Conservation (phyloP, 2,329 filamentous ascomycete genomes). For the Nigrospora sphaerica region DNA sequence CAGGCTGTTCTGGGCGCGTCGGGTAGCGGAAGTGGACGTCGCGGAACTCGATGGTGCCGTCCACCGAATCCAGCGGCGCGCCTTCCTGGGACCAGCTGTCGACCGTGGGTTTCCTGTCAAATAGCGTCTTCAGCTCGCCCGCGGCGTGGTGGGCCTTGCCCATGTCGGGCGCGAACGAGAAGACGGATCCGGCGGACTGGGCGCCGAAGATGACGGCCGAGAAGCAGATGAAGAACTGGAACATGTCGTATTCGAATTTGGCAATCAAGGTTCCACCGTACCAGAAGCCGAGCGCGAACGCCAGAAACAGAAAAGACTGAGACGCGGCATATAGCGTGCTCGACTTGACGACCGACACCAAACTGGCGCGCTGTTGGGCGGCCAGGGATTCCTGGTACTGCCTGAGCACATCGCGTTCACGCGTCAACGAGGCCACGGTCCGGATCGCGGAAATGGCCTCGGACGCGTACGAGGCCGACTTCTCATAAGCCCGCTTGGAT, state of each 20-base stretch:
- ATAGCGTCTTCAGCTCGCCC: conserved; percentile 70
- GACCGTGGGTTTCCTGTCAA: conserved; percentile 75
- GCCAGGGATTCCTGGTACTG: conserved; percentile 65
- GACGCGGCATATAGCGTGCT: conserved; percentile 76
- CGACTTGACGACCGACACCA: conserved; percentile 69
- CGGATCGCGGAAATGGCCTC: conserved; percentile 92
- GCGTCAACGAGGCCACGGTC: conserved; percentile 84
- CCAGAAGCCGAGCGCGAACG: conserved; percentile 86
- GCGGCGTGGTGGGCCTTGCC: conserved; percentile 86
- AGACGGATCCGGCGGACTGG: conserved; percentile 84
- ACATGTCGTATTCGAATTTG: conserved; percentile 63
- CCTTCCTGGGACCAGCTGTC: conserved; percentile 75
- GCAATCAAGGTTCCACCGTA: conserved; percentile 76
- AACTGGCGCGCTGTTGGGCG: conserved; percentile 57
- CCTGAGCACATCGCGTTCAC: conserved; percentile 71
- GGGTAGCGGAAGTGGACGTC: conserved; percentile 94
- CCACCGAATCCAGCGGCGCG: conserved; percentile 51
- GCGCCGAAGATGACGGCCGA: conserved; percentile 83
- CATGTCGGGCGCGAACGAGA: conserved; percentile 88
- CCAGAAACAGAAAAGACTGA: conserved; percentile 77
- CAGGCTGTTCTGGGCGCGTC: conserved; percentile 83
- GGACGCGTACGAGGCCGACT: conserved; percentile 79
- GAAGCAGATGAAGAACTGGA: conserved; percentile 92
- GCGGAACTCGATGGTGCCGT: conserved; percentile 81
- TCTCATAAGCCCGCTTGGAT: conserved; percentile 72